These are phyloP conservation scores for Collybia mongolica DNA, from an alignment of 768 basidiomycete genomes.

Conservation along the genomic window DNA sequence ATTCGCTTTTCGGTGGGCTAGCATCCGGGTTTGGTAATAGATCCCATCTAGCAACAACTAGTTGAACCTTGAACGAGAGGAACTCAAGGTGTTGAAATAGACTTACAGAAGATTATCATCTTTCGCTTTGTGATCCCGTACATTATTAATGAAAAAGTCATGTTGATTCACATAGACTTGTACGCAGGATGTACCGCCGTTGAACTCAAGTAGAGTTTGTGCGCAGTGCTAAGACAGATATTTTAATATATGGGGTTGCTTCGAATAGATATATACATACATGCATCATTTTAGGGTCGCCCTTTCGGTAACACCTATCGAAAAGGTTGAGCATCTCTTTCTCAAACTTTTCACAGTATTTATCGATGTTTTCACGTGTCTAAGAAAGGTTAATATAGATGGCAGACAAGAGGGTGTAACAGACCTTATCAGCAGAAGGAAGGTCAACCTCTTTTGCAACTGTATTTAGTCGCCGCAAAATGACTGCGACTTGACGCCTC, in stretches of 20 bases:
- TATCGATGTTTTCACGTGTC: slow-evolving; percentile 91
- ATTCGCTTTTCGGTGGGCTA: slow-evolving; percentile 73
- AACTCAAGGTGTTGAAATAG: neutral
- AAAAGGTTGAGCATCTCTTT: slow-evolving; percentile 97
- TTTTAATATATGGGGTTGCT: neutral
- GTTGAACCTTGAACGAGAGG: neutral
- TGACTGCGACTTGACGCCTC: slow-evolving; percentile 82
- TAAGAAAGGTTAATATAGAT: slow-evolving; percentile 22
- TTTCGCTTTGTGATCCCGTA: slow-evolving; percentile 58
- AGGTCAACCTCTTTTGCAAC: slow-evolving; percentile 94
- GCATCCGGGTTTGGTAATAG: slow-evolving; percentile 77
- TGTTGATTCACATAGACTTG: slow-evolving; percentile 99
- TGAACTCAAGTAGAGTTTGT: slow-evolving; percentile 94
- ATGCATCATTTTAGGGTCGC: slow-evolving; percentile 99
- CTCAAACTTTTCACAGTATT: slow-evolving; percentile 98
- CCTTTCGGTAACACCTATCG: slow-evolving; percentile 92
- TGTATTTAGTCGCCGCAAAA: slow-evolving; percentile 79
- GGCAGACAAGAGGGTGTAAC: slow-evolving; percentile 5
- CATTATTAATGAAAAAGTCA: slow-evolving; percentile 97
- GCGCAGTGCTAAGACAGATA: slow-evolving; percentile 78
- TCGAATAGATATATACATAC: slow-evolving; percentile 39
- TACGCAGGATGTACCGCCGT: slow-evolving; percentile 94
- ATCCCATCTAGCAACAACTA: slow-evolving; percentile 63
- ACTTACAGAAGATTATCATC: slow-evolving; percentile 60
- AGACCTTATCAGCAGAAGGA: slow-evolving; percentile 76